Percentiles rank a stretch among this genome's conserved stretches.
These are phyloP conservation scores for Fusarium pininemorale DNA, from an alignment of 2,329 filamentous ascomycete species.

Conservation along the genomic window DNA sequence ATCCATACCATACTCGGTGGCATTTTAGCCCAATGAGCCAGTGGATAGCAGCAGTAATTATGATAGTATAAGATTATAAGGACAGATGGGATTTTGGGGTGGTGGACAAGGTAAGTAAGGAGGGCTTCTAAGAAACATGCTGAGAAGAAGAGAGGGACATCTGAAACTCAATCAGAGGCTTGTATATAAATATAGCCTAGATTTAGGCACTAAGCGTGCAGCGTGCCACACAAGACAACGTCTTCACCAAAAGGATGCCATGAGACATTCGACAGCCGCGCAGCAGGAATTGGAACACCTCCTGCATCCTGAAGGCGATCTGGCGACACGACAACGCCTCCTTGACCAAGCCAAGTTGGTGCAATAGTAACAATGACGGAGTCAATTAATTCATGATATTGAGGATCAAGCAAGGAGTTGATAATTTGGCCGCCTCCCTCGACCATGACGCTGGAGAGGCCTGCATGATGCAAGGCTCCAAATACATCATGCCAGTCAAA, in stretches of 20 bases:
- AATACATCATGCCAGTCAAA: slow-evolving; percentile 74
- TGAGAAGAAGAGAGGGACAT: not conserved
- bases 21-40: not conserved
- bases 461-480: slow-evolving; percentile 62
- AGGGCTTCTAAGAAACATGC: not conserved
- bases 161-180: not conserved
- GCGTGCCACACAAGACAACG: slow-evolving; percentile 79
- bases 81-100: not conserved
- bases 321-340: slow-evolving; percentile 82
- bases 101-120: not conserved
- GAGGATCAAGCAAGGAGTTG: slow-evolving; percentile 76
- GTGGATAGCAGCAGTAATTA: not conserved
- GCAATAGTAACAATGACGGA: slow-evolving; percentile 89
- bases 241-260: slow-evolving; percentile 87
- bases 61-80: not conserved
- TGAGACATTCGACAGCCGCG: slow-evolving; percentile 70
- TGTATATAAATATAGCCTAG: slow-evolving; percentile 28
- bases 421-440: slow-evolving; percentile 88
- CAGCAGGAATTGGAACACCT: slow-evolving; percentile 66
- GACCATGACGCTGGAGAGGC: slow-evolving; percentile 84
- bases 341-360: slow-evolving; percentile 86
- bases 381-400: slow-evolving; percentile 70
- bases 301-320: slow-evolving; percentile 60
- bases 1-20: not conserved
- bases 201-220: slow-evolving; percentile 46